Conservation (phyloP, 345 rosid species). For the Isatis tinctoria region DNA sequence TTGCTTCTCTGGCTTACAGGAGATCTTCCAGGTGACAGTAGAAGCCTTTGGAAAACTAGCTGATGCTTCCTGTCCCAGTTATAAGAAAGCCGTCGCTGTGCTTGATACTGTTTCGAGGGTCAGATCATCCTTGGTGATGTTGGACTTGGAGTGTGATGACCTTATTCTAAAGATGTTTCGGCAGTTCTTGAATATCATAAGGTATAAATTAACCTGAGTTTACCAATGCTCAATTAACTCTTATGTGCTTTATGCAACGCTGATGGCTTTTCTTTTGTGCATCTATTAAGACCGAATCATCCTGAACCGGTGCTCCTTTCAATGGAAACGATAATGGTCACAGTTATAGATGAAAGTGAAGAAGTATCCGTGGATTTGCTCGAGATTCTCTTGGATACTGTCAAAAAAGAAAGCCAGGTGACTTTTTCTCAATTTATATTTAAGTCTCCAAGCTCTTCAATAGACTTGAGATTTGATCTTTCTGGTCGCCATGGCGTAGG, state of each 20-base stretch:
- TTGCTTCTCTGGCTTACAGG: conserved; percentile 44
- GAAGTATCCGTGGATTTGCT: conserved; percentile 55
- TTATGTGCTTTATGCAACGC: background rate
- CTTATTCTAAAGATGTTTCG: conserved; percentile 63
- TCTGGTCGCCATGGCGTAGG: conserved; percentile 32
- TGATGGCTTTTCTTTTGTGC: conserved; percentile 26
- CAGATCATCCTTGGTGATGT: conserved; percentile 68
- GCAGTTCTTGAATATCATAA: conserved; percentile 44
- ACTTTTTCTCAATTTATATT: background rate
- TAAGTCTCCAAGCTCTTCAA: background rate
- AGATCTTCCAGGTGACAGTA: conserved; percentile 50
- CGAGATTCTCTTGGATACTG: conserved; percentile 54
- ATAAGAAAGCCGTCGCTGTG: conserved; percentile 43
- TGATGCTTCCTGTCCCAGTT: conserved; percentile 46
- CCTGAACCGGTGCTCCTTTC: conserved; percentile 43
- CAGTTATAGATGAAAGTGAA: conserved; percentile 68
- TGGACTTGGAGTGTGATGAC: conserved; percentile 68
- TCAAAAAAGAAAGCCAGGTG: conserved; percentile 58
- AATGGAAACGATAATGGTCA: conserved; percentile 70
- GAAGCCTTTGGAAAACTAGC: conserved; percentile 57
- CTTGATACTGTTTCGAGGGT: conserved; percentile 67
- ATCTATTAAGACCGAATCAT: conserved; percentile 46
- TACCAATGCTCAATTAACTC: background rate
- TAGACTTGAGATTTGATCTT: conserved; percentile 5
- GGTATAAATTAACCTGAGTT: conserved; percentile 36